phyloP scores from a whole-genome alignment of 352 stramenopile species.

The Ochromonadaceae sp. region DNA sequence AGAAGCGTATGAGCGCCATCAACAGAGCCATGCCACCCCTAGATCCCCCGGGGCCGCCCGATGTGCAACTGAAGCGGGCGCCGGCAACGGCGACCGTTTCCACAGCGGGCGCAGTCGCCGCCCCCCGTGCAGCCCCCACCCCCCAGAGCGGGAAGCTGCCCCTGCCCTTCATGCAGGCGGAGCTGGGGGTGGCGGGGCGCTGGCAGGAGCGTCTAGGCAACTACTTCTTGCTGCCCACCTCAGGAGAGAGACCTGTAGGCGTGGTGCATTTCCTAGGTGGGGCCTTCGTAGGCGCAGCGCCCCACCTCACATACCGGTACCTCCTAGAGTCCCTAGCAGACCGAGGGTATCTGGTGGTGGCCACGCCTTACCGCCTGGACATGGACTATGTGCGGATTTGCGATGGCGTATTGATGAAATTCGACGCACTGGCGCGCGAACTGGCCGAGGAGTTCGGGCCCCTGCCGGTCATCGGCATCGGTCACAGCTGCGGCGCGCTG shows the following conservation, averaged over 20 bases:
- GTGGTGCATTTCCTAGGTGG: conserved; percentile 36
- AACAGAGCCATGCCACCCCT: too few relatives aligned
- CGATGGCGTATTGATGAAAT: conserved; percentile 48
- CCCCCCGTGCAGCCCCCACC: too few relatives aligned
- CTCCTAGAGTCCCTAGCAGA: conserved; percentile 47
- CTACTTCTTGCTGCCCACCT: too few relatives aligned
- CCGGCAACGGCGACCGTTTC: too few relatives aligned
- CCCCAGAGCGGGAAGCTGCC: too few relatives aligned
- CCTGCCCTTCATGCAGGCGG: too few relatives aligned
- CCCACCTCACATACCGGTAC: conserved; percentile 49
- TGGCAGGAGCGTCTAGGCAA: too few relatives aligned
- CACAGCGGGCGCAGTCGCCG: too few relatives aligned
- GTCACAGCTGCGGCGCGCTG: conserved; percentile 48
- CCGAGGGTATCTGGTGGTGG: conserved; percentile 53
- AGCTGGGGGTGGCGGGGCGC: too few relatives aligned
- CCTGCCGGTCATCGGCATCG: conserved; percentile 51
- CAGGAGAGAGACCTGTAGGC: conserved; percentile 19
- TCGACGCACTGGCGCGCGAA: conserved; percentile 40
- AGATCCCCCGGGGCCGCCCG: too few relatives aligned
- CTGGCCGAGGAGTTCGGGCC: conserved; percentile 42
- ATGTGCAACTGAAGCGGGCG: too few relatives aligned
- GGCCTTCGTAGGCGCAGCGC: conserved; percentile 33
- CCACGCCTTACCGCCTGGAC: conserved; percentile 51
- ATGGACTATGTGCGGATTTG: conserved; percentile 59
- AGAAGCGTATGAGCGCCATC: too few relatives aligned